Conservation (phyloP, 441 rosid genomes). For the Adansonia madagascariensis region DNA sequence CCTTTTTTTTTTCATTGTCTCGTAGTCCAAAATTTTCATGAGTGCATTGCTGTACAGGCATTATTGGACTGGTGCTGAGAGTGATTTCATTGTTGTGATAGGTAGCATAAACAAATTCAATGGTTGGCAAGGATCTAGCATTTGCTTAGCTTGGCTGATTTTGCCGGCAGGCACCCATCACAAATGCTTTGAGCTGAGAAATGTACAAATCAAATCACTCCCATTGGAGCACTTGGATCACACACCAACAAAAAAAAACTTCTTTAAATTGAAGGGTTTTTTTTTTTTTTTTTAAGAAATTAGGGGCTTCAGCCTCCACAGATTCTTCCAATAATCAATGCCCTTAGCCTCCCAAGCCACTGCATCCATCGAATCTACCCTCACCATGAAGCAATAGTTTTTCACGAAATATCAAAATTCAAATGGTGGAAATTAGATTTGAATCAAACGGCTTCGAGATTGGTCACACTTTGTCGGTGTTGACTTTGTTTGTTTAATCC, state of each 20-base stretch:
- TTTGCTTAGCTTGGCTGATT: not conserved
- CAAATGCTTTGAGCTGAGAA: not conserved
- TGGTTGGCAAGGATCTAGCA: not conserved
- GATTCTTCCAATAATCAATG: not conserved
- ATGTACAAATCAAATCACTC: not conserved
- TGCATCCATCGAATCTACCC: not conserved
- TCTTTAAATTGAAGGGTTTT: not conserved
- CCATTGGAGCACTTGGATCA: not conserved
- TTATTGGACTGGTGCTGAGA: not conserved
- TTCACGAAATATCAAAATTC: not conserved
- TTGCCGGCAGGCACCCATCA: not conserved
- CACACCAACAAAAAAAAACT: not conserved
- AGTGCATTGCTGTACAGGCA: constrained; percentile 2
- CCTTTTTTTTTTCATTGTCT: too few relatives aligned
- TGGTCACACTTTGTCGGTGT: constrained; percentile 16
- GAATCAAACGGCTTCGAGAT: not conserved
- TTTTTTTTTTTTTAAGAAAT: not conserved
- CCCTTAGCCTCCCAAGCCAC: not conserved
- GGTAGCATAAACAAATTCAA: not conserved
- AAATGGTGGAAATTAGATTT: not conserved
- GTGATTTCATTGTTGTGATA: constrained; percentile 1
- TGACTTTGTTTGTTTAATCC: not conserved
- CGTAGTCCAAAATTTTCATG: not conserved
- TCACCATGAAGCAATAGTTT: not conserved
- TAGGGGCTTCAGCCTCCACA: not conserved